These are phyloP conservation scores for Funneliformis mosseae DNA, from an alignment of 192 early-diverging fungal genomes.

Conservation along the genomic window DNA sequence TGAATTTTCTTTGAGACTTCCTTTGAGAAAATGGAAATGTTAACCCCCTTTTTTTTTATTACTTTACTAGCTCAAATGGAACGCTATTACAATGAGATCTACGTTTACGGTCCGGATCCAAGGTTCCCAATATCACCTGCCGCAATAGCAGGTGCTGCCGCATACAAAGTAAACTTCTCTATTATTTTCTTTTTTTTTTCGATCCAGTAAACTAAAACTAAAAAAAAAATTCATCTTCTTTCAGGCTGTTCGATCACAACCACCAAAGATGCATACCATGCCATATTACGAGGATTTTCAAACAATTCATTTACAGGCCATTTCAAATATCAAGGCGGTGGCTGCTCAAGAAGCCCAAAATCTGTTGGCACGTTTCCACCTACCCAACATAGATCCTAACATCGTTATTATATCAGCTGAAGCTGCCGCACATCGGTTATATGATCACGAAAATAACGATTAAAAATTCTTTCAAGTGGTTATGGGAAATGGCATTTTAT, in stretches of 20 bases:
- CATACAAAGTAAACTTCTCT: constrained; percentile 21
- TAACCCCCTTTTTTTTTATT: background rate
- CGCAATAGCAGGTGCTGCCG: constrained; percentile 26
- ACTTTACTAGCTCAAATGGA: constrained; percentile 30
- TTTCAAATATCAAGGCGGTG: background rate
- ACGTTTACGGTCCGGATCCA: constrained; percentile 14
- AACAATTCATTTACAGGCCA: background rate
- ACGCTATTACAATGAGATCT: constrained; percentile 23
- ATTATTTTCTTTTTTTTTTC: background rate
- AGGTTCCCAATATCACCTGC: constrained; percentile 29
- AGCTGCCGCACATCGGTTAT: constrained; percentile 34
- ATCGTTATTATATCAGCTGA: constrained; percentile 25
- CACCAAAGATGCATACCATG: background rate
- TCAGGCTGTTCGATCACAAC: constrained; percentile 19
- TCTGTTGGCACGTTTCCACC: constrained; percentile 2
- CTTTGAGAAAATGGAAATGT: background rate
- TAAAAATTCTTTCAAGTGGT: background rate
- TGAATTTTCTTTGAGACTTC: too few relatives aligned
- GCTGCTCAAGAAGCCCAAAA: constrained; percentile 20
- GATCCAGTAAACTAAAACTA: background rate
- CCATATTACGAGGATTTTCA: background rate
- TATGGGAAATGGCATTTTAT: background rate
- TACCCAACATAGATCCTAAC: constrained; percentile 21
- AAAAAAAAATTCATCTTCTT: background rate
- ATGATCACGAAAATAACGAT: background rate